These are phyloP conservation scores for Domatiomyces globalis DNA, from an alignment of 2,329 filamentous ascomycete species.

Conservation along the genomic window DNA sequence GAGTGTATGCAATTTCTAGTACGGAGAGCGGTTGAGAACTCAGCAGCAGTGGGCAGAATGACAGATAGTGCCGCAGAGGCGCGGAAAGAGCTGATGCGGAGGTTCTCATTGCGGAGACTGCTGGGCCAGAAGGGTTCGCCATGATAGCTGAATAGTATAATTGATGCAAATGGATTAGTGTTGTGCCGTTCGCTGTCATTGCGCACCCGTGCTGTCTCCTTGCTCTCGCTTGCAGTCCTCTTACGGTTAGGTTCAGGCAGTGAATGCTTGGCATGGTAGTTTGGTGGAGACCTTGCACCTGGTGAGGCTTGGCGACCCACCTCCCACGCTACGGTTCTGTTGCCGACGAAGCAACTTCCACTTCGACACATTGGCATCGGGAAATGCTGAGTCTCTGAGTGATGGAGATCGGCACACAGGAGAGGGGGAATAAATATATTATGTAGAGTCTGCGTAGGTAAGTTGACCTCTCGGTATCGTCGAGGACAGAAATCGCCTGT, in stretches of 20 bases:
- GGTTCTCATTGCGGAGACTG: background rate
- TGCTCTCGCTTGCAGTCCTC: too few relatives aligned
- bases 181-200: too few relatives aligned
- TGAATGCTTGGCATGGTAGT: background rate
- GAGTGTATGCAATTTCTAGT: conserved; percentile 49
- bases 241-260: background rate
- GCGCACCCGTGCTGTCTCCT: too few relatives aligned
- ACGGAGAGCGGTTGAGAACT: conserved; percentile 59
- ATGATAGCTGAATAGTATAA: too few relatives aligned
- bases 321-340: background rate
- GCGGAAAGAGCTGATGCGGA: conserved; percentile 39
- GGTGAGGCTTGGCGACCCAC: background rate
- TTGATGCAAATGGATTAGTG: background rate
- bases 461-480: background rate
- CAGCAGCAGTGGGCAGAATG: conserved; percentile 53
- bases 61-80: conserved; percentile 48
- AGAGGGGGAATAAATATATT: background rate
- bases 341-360: background rate
- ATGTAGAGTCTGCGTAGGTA: background rate
- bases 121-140: background rate
- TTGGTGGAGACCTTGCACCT: too few relatives aligned
- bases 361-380: background rate
- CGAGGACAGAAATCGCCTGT: background rate
- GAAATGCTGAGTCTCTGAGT: background rate
- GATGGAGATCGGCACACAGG: too few relatives aligned